Evolutionary conservation across 257 asterid genomes (phyloP), one percentile per base, ranked within the genome.

Genomic region (Petunia secreta): DNA sequence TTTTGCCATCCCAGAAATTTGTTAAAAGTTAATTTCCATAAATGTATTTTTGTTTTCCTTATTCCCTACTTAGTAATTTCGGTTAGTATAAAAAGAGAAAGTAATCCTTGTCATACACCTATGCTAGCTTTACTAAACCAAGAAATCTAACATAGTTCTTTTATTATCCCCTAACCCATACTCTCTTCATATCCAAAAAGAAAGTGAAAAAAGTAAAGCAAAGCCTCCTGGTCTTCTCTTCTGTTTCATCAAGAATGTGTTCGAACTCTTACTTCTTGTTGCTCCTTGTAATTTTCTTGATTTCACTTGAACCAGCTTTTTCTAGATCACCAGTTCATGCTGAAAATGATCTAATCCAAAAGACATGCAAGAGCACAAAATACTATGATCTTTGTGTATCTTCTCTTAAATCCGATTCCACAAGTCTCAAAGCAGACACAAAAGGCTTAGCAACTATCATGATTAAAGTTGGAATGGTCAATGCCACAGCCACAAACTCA

Each of bases 341-440:
- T 43, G 41, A 69, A 40, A 37, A 34, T 9, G 85, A 87, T 77
- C 79, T 95, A 65, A 93, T 95, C 40, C 89, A 88, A 65, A 87
- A 85, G 40, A 93, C 97, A 11, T 95, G 99, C 89, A 89, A 87
- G 63, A 86, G 11, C 85, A 91, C 98, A 48, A 89, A 88, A 41
- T 87, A 95, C 90, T 95, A 88, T 48, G 94, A 91, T 8, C 91
- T 95, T 1, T 95, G 98, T 50, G 82, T 91, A 0, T 90, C 97
- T n/a, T 88, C 95, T 13, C 87, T 95, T 55, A 86, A 84, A 83
- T 93, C 97, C 3, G 89, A 91, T 40, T 58, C 87, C 40, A 87
- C 88, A 25, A 88, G 94, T 63, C 79, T 84, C 0, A 84, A 88
- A 67, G 88, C 97, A 77, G 97, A 92, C 82, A 80, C 87, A 41